Conservation (phyloP, 2,329 filamentous ascomycete genomes). For the Chaetothyriales sp. region DNA sequence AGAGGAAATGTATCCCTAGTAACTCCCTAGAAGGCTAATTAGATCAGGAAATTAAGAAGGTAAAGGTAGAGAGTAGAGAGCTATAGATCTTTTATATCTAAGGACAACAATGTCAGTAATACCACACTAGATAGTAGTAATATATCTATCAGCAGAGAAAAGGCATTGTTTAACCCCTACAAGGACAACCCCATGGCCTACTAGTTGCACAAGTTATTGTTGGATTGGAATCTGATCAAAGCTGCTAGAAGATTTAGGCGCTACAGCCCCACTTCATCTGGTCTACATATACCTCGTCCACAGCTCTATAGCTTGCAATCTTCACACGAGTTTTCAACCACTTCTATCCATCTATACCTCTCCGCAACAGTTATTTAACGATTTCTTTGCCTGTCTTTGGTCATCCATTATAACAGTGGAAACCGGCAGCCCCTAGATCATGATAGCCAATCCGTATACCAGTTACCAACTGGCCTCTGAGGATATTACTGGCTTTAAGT, state of each 20-base stretch:
- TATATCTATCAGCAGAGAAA: neutral
- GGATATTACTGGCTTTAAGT: slow-evolving; percentile 37
- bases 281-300: too few relatives aligned
- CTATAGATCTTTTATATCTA: neutral
- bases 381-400: slow-evolving; percentile 55
- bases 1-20: slow-evolving; percentile 1
- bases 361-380: slow-evolving; percentile 48
- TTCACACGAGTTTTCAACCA: too few relatives aligned
- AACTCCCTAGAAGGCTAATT: neutral
- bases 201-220: too few relatives aligned
- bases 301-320: too few relatives aligned
- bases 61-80: neutral
- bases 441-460: slow-evolving; percentile 48
- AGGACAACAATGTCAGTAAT: neutral
- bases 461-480: slow-evolving; percentile 28
- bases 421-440: slow-evolving; percentile 52
- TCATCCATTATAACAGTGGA: slow-evolving; percentile 40
- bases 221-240: too few relatives aligned
- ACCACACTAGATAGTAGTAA: neutral
- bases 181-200: slow-evolving; percentile 41
- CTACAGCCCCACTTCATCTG: too few relatives aligned
- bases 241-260: too few relatives aligned
- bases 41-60: neutral
- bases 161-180: slow-evolving; percentile 44
- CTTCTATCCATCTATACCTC: too few relatives aligned